These are phyloP conservation scores for Claviceps quebecensis DNA, from an alignment of 2,329 filamentous ascomycete species.

Conservation along the genomic window DNA sequence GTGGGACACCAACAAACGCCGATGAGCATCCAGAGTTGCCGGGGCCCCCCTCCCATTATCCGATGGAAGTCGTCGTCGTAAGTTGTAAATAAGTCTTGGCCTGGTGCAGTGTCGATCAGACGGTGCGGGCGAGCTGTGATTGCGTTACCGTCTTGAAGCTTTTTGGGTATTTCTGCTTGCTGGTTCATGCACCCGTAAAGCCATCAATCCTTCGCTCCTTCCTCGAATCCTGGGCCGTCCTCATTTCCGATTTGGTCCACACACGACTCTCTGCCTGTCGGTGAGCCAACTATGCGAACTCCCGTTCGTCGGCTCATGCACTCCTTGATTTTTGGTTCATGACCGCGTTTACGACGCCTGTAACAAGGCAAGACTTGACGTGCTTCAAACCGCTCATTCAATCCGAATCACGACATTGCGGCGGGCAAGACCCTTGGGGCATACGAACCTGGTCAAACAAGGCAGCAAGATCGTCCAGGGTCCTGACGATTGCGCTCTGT, in stretches of 20 bases:
- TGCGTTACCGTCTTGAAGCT: too few relatives aligned
- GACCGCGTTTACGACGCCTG: neutral
- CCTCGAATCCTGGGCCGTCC: neutral
- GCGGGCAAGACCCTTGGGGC: neutral
- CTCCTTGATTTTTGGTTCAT: neutral
- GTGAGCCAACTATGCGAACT: neutral
- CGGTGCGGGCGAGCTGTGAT: too few relatives aligned
- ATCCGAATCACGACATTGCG: neutral
- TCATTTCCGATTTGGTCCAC: neutral
- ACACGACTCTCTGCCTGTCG: neutral
- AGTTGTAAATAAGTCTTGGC: too few relatives aligned
- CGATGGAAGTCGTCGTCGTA: too few relatives aligned
- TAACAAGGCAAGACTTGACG: neutral
- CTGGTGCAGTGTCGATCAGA: too few relatives aligned
- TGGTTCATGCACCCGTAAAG: neutral
- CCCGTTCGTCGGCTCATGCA: neutral
- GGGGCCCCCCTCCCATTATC: too few relatives aligned
- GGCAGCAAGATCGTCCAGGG: neutral
- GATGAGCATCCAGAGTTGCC: too few relatives aligned
- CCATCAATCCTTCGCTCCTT: constrained; percentile 1
- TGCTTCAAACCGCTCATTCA: neutral
- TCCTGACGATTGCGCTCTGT: neutral
- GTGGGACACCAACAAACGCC: too few relatives aligned
- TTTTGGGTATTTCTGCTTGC: neutral
- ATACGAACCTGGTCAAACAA: neutral